These are phyloP conservation scores for Anthoceros angustus DNA, from an alignment of 225 moss, liverwort and hornwort species.

Conservation along the genomic window DNA sequence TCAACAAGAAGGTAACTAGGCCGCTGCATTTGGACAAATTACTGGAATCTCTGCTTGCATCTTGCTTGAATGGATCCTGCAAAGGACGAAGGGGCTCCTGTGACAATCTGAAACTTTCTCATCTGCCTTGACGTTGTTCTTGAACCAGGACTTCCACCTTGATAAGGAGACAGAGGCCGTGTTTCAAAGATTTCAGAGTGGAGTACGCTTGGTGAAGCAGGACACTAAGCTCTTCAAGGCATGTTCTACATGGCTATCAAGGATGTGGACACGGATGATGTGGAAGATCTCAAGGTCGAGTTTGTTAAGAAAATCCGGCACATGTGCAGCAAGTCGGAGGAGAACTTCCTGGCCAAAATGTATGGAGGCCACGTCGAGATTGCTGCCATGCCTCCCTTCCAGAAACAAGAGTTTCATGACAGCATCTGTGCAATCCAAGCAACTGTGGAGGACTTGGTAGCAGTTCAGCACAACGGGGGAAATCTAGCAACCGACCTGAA, in stretches of 20 bases:
- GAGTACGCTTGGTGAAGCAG: conserved; percentile 20
- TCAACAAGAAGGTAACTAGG: conserved; percentile 13
- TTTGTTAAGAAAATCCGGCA: conserved; percentile 5
- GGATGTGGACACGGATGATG: conserved; percentile 7
- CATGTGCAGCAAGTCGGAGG: conserved; percentile 2
- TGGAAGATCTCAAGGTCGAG: conserved; percentile 3
- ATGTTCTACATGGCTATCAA: conserved; percentile 14
- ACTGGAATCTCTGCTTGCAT: too few species aligned
- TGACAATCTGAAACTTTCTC: conserved; percentile 18
- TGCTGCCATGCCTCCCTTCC: conserved; percentile 10
- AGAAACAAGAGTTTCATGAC: conserved; percentile 5
- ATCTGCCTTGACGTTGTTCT: too few species aligned
- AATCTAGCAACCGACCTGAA: conserved; percentile 12
- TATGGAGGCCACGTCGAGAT: conserved; percentile 7
- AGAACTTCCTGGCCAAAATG: conserved; percentile 13
- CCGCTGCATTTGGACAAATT: too few species aligned
- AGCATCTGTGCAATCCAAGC: conserved; percentile 6
- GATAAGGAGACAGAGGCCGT: neutral
- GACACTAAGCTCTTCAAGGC: conserved; percentile 18
- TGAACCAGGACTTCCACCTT: conserved; percentile 5
- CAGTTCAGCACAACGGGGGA: conserved; percentile 4
- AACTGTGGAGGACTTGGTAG: neutral
- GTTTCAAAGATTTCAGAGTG: conserved; percentile 28
- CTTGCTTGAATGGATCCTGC: neutral
- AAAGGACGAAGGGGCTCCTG: conserved; percentile 18